These are phyloP conservation scores for Aspergillus floridensis DNA, from an alignment of 2,329 filamentous ascomycete genomes.

Conservation along the genomic window DNA sequence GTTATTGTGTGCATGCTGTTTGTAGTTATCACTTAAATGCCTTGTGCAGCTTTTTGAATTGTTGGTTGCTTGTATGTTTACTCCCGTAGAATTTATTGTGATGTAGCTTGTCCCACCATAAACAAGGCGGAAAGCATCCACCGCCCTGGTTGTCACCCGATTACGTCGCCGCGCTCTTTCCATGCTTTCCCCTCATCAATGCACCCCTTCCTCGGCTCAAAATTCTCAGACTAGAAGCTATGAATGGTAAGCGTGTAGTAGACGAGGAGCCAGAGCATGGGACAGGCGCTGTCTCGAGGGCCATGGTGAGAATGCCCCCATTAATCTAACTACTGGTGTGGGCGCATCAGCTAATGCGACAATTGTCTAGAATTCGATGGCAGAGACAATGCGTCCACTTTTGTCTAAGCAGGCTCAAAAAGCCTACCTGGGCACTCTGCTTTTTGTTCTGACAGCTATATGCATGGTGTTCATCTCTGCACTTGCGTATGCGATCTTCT, in stretches of 20 bases:
- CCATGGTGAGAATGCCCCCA: constrained; percentile 15
- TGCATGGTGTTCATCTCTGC: constrained; percentile 58
- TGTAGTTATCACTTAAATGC: constrained; percentile 8
- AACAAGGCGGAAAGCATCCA: neutral
- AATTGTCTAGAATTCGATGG: constrained; percentile 50
- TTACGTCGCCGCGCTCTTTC: constrained; percentile 18
- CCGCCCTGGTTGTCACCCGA: constrained; percentile 3
- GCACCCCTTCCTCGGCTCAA: neutral
- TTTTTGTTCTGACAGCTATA: constrained; percentile 53
- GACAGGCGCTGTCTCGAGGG: constrained; percentile 10
- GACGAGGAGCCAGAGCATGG: constrained; percentile 12
- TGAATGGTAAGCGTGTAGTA: constrained; percentile 15
- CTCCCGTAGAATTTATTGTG: too few species aligned
- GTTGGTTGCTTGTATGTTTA: too few species aligned
- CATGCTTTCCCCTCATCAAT: neutral
- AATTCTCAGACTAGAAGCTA: constrained; percentile 5
- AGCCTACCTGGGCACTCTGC: constrained; percentile 60
- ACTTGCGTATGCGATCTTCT: constrained; percentile 65
- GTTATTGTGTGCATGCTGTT: constrained; percentile 13
- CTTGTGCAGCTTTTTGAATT: neutral
- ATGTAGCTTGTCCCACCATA: neutral
- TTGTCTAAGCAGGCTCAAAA: constrained; percentile 62
- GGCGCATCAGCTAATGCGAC: constrained; percentile 17
- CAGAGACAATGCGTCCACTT: constrained; percentile 54
- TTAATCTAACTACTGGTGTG: neutral